Conservation (phyloP, 2,329 filamentous ascomycete genomes). For the Zasmidium angulare region DNA sequence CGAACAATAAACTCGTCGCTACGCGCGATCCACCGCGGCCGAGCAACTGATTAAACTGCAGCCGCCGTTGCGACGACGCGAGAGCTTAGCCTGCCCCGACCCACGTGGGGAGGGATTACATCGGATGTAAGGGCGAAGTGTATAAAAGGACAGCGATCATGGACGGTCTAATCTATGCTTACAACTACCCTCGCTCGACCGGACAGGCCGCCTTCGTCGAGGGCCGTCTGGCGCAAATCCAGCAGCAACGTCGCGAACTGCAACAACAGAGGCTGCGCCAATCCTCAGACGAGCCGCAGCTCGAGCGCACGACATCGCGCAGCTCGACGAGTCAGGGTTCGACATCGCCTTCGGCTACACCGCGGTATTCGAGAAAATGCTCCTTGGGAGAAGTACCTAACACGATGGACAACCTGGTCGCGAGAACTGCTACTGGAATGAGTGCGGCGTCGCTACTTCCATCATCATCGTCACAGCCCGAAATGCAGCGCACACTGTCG, state of each 20-base stretch:
- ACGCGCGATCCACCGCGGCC: not conserved
- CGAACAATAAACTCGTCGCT: not conserved
- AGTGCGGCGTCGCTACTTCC: not conserved
- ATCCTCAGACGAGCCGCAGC: not conserved
- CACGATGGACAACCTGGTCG: slow-evolving; percentile 11
- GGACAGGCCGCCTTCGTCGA: slow-evolving; percentile 19
- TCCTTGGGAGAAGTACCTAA: not conserved
- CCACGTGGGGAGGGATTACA: slow-evolving; percentile 2
- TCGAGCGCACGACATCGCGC: not conserved
- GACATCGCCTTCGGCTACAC: slow-evolving; percentile 3
- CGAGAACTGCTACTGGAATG: not conserved
- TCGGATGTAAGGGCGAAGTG: not conserved
- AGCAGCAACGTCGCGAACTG: slow-evolving; percentile 3
- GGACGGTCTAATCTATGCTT: slow-evolving; percentile 13
- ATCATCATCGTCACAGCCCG: not conserved
- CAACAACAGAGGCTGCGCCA: slow-evolving; percentile 2
- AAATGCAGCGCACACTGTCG: slow-evolving; percentile 9
- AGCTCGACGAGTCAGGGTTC: slow-evolving; percentile 1
- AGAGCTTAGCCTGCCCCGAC: not conserved
- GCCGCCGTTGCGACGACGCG: not conserved
- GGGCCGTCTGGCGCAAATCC: slow-evolving; percentile 16
- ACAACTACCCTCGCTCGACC: slow-evolving; percentile 21
- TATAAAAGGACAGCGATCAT: not conserved
- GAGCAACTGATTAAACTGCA: not conserved
- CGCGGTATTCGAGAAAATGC: slow-evolving; percentile 7